These are phyloP conservation scores for Fusarium vanettenii DNA, from an alignment of 2,329 filamentous ascomycete genomes.

Conservation along the genomic window DNA sequence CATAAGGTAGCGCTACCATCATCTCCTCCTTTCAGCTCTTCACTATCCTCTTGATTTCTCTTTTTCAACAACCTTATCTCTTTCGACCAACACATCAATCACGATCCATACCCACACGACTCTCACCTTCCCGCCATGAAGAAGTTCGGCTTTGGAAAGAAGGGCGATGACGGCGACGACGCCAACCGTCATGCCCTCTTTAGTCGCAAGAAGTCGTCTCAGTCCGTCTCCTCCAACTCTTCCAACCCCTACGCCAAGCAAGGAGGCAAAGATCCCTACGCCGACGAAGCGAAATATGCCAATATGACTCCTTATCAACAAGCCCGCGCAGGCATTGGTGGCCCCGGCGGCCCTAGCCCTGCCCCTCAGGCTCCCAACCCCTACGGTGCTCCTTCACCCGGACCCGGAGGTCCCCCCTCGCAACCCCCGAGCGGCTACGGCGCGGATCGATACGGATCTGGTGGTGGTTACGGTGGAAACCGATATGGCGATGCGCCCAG, in stretches of 20 bases:
- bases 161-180: slow-evolving; percentile 62
- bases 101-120: background rate
- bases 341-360: slow-evolving; percentile 52
- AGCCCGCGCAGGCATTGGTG: slow-evolving; percentile 51
- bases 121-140: slow-evolving; percentile 58
- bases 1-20: slow-evolving; percentile 34
- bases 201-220: slow-evolving; percentile 63
- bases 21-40: slow-evolving; percentile 30
- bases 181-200: slow-evolving; percentile 63
- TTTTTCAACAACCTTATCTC: background rate
- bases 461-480: slow-evolving; percentile 63
- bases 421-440: slow-evolving; percentile 59
- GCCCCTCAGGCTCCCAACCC: slow-evolving; percentile 38
- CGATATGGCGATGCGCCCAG: slow-evolving; percentile 63
- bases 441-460: slow-evolving; percentile 62
- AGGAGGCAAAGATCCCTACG: slow-evolving; percentile 64
- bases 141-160: slow-evolving; percentile 71
- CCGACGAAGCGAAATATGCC: slow-evolving; percentile 59
- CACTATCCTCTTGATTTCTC: slow-evolving; percentile 7
- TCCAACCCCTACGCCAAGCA: slow-evolving; percentile 69
- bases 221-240: slow-evolving; percentile 54
- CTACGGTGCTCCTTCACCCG: slow-evolving; percentile 36
- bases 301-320: slow-evolving; percentile 60
- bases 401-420: slow-evolving; percentile 35
- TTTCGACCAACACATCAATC: background rate